phyloP scores from a whole-genome alignment of 345 rosid species.

The Citrus unshiu region DNA sequence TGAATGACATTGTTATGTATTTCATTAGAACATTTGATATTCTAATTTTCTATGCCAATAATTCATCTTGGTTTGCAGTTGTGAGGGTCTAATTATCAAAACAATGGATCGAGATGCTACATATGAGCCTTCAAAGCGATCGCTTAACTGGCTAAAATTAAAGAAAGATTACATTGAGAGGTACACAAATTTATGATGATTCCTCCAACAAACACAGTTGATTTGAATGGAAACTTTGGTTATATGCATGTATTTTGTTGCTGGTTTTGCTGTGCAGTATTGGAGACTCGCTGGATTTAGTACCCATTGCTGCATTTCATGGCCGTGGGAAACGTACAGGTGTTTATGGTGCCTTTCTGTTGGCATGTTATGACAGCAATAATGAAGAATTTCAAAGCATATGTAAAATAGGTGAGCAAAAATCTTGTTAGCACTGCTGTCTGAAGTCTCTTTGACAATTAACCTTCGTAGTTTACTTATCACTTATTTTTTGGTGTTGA shows the following conservation, averaged over 20 bases:
- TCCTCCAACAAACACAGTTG: neutral
- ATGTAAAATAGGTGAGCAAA: constrained; percentile 77
- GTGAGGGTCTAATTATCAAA: constrained; percentile 95
- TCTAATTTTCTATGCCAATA: neutral
- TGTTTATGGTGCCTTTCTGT: constrained; percentile 88
- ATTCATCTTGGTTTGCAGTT: constrained; percentile 48
- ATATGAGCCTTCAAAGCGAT: constrained; percentile 95
- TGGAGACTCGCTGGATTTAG: constrained; percentile 93
- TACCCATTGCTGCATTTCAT: constrained; percentile 93
- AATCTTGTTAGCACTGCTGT: constrained; percentile 1
- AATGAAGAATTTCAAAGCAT: constrained; percentile 92
- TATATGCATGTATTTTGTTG: neutral
- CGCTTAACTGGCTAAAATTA: constrained; percentile 87
- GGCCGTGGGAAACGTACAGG: constrained; percentile 97
- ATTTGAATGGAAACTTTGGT: neutral
- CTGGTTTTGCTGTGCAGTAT: constrained; percentile 44
- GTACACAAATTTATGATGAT: constrained; percentile 16
- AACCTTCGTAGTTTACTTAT: neutral
- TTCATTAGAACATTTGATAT: neutral
- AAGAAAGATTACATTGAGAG: constrained; percentile 97
- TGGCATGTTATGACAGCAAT: constrained; percentile 80
- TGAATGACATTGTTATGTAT: neutral
- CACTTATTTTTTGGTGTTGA: constrained; percentile 3
- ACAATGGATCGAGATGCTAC: constrained; percentile 86
- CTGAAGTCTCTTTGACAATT: constrained; percentile 8